Evolutionary conservation across 2,329 filamentous ascomycete genomes (phyloP), one percentile per base, ranked within the genome.

Genomic region (Chaetoscypha palmicola): DNA sequence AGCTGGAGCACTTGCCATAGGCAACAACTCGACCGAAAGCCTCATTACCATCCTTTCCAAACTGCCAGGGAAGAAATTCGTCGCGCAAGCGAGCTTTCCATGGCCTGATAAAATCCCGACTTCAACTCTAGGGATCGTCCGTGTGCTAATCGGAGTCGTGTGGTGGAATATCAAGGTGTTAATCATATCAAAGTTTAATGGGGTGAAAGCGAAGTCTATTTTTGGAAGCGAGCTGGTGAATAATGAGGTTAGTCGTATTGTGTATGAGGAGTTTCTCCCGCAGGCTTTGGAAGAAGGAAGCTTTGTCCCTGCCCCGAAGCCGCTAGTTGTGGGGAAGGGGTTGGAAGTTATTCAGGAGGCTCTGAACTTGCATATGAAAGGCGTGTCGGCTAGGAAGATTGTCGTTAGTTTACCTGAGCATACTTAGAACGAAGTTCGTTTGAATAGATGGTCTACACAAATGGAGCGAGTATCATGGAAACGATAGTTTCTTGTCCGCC

Each of bases 331-430:
- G 1, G 68, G 68, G 1, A 56, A 64, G 4, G 69, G 69, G 4
- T 45, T 72, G 20, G 66, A 66, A 31, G 59, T 52, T 36, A 49
- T 71, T 1, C 65, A 72, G 40, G 60, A 57, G 5, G 69, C 59
- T 1, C 38, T 71, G 20, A 64, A 68, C 11, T 11, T 39, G 5
- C 44, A 43, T 22, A 51, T 33, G 28, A 38, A 44, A 21, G 50
- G 50, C 0, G 43, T 52, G 12, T 46, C 42, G 23, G 50, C 50
- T 5, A 49, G 26, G 21, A 52, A 52, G 28, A 24, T 52, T n/a
- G 48, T 52, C 10, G 33, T 52, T 3, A 26, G 24, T 12, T 28
- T 28, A 12, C 7, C 24, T 28, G n/a, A n/a, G n/a, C n/a, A n/a
- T n/a, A n/a, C n/a, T n/a, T n/a, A n/a, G n/a, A n/a, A n/a, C n/a